A percentile compares a stretch with the other conserved stretches of the same genome.
Evolutionary conservation across 2,329 filamentous ascomycete species (phyloP).

Genomic region (Cordyceps farinosa): DNA sequence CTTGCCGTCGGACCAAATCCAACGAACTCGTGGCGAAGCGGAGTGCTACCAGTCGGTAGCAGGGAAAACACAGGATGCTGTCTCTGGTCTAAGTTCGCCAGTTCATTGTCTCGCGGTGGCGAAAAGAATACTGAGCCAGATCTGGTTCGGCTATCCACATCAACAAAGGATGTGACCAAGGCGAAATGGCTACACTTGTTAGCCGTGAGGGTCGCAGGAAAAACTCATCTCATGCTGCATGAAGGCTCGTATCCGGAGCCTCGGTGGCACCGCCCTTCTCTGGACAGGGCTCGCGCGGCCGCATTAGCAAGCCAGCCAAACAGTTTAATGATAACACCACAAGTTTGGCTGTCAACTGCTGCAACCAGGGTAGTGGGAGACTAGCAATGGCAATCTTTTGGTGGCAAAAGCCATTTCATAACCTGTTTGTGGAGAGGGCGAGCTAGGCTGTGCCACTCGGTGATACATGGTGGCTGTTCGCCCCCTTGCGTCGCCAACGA

Average conservation of each 20-base stretch:
- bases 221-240: not conserved
- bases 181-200: not conserved
- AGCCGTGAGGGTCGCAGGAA: not conserved
- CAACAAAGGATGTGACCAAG: not conserved
- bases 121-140: not conserved
- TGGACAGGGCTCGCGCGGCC: not conserved
- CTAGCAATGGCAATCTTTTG: not conserved
- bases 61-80: not conserved
- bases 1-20: not conserved
- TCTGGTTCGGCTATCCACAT: too few relatives aligned
- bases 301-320: not conserved
- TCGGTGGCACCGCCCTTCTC: not conserved
- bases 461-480: not conserved
- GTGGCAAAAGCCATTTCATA: slow-evolving; percentile 10
- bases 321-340: slow-evolving; percentile 11
- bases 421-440: slow-evolving; percentile 12
- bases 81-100: not conserved
- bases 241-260: not conserved
- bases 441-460: slow-evolving; percentile 14
- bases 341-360: not conserved
- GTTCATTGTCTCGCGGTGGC: not conserved
- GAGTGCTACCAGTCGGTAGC: not conserved
- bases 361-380: not conserved
- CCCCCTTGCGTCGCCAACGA: slow-evolving; percentile 16
- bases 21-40: not conserved